Percentiles rank a stretch among this genome's conserved stretches.
phyloP scores from a whole-genome alignment of 2,329 filamentous ascomycete species.

The Cylindrodendrum hubeiense region DNA sequence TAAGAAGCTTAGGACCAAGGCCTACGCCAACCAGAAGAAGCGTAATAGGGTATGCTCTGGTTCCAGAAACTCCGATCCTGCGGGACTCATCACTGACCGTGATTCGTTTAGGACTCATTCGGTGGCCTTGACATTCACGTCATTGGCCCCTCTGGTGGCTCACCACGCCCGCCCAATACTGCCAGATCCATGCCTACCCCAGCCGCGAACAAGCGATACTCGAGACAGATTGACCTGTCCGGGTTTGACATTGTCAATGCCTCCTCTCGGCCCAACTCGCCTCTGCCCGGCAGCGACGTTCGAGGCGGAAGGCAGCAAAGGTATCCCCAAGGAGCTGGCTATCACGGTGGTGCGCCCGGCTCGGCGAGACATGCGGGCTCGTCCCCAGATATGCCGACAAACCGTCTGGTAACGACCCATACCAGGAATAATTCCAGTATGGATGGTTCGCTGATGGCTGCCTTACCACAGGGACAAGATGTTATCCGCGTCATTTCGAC shows the following conservation, averaged over 20 bases:
- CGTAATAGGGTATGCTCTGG: constrained; percentile 79
- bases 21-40: constrained; percentile 83
- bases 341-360: constrained; percentile 62
- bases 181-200: constrained; percentile 60
- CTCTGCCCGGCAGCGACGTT: constrained; percentile 65
- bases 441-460: constrained; percentile 88
- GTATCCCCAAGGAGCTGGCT: constrained; percentile 66
- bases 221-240: constrained; percentile 67
- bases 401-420: constrained; percentile 75
- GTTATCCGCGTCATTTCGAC: constrained; percentile 95
- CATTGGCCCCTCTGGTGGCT: constrained; percentile 52
- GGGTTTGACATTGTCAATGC: constrained; percentile 61
- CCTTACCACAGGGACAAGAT: constrained; percentile 86
- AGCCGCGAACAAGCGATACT: constrained; percentile 71
- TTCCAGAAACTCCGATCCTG: not conserved
- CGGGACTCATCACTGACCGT: constrained; percentile 21
- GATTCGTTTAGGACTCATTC: constrained; percentile 77
- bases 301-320: constrained; percentile 65
- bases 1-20: constrained; percentile 83
- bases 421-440: constrained; percentile 85
- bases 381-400: constrained; percentile 73
- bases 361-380: constrained; percentile 69
- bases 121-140: constrained; percentile 78
- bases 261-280: constrained; percentile 79
- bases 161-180: constrained; percentile 70